A percentile compares a stretch with the other conserved stretches of the same genome.
Evolutionary conservation across 495 filamentous ascomycete species (phyloP).

Genomic region (Aspergillus homomorphus): DNA sequence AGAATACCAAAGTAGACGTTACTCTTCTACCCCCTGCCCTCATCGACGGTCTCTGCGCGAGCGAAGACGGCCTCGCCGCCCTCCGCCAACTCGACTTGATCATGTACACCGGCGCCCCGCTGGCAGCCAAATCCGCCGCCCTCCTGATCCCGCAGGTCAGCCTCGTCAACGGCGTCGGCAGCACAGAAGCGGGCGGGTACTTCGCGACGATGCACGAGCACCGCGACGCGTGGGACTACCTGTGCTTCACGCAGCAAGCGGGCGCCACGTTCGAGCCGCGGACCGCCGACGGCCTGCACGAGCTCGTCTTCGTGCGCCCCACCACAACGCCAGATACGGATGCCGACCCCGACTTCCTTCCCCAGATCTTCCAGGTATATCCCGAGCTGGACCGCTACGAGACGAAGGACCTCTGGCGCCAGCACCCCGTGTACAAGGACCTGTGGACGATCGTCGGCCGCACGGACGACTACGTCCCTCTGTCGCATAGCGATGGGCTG

Average conservation of each 20-base stretch:
- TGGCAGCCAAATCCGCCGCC: constrained; percentile 19
- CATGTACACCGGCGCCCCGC: constrained; percentile 26
- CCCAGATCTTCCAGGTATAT: constrained; percentile 27
- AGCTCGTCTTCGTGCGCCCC: constrained; percentile 24
- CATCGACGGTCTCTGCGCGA: constrained; percentile 17
- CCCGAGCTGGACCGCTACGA: constrained; percentile 22
- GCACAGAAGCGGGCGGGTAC: constrained; percentile 29
- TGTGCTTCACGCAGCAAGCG: constrained; percentile 17
- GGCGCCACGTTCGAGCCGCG: constrained; percentile 21
- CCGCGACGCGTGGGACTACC: constrained; percentile 24
- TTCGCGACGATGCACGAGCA: constrained; percentile 15
- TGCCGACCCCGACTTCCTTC: constrained; percentile 1
- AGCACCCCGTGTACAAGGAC: constrained; percentile 21
- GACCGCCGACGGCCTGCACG: constrained; percentile 17
- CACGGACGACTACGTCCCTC: constrained; percentile 25
- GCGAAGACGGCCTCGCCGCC: constrained; percentile 13
- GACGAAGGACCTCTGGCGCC: constrained; percentile 28
- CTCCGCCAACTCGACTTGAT: constrained; percentile 23
- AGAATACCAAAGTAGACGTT: constrained; percentile 3
- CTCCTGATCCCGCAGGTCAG: constrained; percentile 16
- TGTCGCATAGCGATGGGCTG: constrained; percentile 24
- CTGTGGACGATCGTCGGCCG: constrained; percentile 27
- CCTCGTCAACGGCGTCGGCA: constrained; percentile 18
- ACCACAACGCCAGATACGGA: background rate
- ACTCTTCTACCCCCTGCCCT: constrained; percentile 16